phyloP scores from a whole-genome alignment of 2,329 filamentous ascomycete species.

The Penicillium sp. region DNA sequence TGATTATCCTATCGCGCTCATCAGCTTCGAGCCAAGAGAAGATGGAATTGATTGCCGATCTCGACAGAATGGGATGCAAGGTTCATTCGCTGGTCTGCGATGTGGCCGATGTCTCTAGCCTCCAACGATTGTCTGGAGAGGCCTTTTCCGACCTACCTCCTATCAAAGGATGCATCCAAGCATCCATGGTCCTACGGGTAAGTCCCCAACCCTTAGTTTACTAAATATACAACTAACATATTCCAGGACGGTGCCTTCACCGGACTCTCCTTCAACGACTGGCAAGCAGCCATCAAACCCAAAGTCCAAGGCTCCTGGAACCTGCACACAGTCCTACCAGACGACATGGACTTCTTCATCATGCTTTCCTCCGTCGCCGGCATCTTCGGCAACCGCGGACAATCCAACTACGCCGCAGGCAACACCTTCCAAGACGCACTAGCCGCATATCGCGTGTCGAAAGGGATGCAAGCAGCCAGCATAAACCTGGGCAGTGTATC shows the following conservation, averaged over 20 bases:
- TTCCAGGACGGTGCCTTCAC: slow-evolving; percentile 14
- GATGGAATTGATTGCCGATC: slow-evolving; percentile 9
- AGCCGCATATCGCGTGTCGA: slow-evolving; percentile 21
- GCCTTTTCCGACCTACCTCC: slow-evolving; percentile 9
- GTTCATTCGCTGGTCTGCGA: slow-evolving; percentile 14
- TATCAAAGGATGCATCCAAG: slow-evolving; percentile 22
- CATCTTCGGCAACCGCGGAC: slow-evolving; percentile 39
- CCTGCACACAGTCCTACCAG: slow-evolving; percentile 24
- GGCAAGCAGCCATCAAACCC: slow-evolving; percentile 29
- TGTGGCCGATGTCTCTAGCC: slow-evolving; percentile 7
- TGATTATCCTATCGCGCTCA: slow-evolving; percentile 18
- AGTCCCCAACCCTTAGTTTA: not conserved
- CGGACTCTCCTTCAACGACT: slow-evolving; percentile 34
- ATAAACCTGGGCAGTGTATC: slow-evolving; percentile 29
- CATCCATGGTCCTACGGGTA: slow-evolving; percentile 19
- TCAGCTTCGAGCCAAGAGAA: slow-evolving; percentile 5
- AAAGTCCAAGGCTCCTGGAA: slow-evolving; percentile 37
- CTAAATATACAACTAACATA: not conserved
- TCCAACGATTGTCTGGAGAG: slow-evolving; percentile 3
- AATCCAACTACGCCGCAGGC: slow-evolving; percentile 40
- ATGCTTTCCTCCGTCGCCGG: slow-evolving; percentile 37
- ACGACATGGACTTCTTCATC: slow-evolving; percentile 37
- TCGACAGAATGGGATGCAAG: slow-evolving; percentile 11
- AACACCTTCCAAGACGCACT: slow-evolving; percentile 35
- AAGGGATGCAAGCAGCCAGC: slow-evolving; percentile 15